phyloP scores from a whole-genome alignment of 441 rosid species.

The Eruca vesicaria region DNA sequence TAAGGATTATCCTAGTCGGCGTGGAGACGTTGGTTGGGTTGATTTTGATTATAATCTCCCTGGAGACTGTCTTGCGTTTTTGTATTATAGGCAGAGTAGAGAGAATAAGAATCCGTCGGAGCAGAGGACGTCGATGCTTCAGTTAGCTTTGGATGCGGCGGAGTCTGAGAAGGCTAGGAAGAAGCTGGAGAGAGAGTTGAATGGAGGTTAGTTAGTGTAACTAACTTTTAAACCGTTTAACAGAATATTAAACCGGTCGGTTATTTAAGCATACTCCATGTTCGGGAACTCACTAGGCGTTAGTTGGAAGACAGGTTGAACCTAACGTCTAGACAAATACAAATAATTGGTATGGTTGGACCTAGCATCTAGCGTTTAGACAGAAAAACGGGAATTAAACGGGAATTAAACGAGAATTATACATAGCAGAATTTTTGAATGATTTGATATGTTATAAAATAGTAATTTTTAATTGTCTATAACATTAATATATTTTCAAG shows the following conservation, averaged over 20 bases:
- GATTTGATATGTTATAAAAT: no score
- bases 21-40: slow-evolving; percentile 65
- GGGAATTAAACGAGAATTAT: no score
- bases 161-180: slow-evolving; percentile 59
- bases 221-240: not conserved
- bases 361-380: no score
- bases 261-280: no score
- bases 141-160: slow-evolving; percentile 55
- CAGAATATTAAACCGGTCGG: not conserved
- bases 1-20: slow-evolving; percentile 79
- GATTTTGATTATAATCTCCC: slow-evolving; percentile 62
- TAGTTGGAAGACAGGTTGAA: no score
- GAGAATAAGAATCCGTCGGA: slow-evolving; percentile 65
- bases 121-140: slow-evolving; percentile 45
- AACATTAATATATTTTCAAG: no score
- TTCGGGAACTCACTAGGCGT: no score
- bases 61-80: slow-evolving; percentile 74
- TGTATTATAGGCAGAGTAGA: slow-evolving; percentile 67
- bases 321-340: no score
- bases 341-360: no score
- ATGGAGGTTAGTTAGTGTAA: slow-evolving; percentile 13
- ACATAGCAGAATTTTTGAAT: no score
- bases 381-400: no score
- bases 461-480: no score
- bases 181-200: slow-evolving; percentile 41